Evolutionary conservation across 1,139 yeast genomes (phyloP).

Genomic region (Pichia sp.): DNA sequence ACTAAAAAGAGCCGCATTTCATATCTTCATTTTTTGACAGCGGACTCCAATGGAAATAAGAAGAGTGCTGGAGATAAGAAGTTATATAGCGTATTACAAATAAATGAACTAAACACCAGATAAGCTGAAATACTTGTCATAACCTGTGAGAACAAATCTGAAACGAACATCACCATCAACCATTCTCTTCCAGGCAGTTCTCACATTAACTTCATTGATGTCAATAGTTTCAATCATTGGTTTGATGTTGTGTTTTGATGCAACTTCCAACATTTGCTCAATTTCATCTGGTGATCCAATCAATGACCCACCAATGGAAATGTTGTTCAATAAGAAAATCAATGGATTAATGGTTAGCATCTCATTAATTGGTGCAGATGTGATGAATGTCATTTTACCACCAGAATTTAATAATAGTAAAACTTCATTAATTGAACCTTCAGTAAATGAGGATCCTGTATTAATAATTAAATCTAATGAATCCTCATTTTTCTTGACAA

Average conservation of each 20-base stretch:
- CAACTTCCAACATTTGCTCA: slow-evolving; percentile 47
- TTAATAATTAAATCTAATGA: slow-evolving; percentile 43
- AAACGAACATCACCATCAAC: slow-evolving; percentile 53
- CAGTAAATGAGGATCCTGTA: slow-evolving; percentile 41
- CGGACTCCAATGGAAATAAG: no score
- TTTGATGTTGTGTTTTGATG: slow-evolving; percentile 43
- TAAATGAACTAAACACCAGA: no score
- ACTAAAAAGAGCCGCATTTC: no score
- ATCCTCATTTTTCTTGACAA: slow-evolving; percentile 30
- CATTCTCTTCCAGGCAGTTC: slow-evolving; percentile 44
- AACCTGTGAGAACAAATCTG: slow-evolving; percentile 58
- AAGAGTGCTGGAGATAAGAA: no score
- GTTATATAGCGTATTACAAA: no score
- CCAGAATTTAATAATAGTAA: slow-evolving; percentile 34
- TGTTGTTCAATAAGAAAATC: slow-evolving; percentile 28
- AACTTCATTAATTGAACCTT: slow-evolving; percentile 31
- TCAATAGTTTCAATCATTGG: slow-evolving; percentile 57
- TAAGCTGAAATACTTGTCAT: slow-evolving; percentile 33
- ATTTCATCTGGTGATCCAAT: slow-evolving; percentile 47
- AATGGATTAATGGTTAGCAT: slow-evolving; percentile 27
- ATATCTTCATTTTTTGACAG: no score
- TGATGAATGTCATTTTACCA: slow-evolving; percentile 40
- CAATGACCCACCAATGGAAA: slow-evolving; percentile 34
- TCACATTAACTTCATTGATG: slow-evolving; percentile 42
- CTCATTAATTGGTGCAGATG: slow-evolving; percentile 37